Evolutionary conservation across 1,139 yeast species (phyloP).

Genomic region (Geotrichum armillariae): DNA sequence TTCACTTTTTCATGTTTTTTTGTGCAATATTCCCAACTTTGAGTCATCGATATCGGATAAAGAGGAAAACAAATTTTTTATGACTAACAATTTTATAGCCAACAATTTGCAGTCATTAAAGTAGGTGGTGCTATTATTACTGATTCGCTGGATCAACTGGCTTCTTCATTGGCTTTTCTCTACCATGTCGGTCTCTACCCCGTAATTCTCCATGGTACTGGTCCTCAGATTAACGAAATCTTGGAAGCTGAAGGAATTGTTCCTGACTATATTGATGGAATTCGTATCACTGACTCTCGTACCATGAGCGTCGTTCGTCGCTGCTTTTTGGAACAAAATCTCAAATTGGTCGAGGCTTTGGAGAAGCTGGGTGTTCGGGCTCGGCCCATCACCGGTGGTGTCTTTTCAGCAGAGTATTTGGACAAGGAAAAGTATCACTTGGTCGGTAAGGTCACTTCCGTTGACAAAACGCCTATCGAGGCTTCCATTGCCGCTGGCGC

Average conservation of each 20-base stretch:
- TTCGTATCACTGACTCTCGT: constrained; percentile 89
- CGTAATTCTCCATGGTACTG: constrained; percentile 95
- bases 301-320: constrained; percentile 96
- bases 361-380: constrained; percentile 98
- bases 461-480: constrained; percentile 88
- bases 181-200: constrained; percentile 98
- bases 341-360: constrained; percentile 90
- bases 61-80: constrained; percentile 4
- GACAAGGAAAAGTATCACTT: constrained; percentile 88
- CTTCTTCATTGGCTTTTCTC: constrained; percentile 91
- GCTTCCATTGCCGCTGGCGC: constrained; percentile 97
- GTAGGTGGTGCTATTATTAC: constrained; percentile 99
- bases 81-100: constrained; percentile 52
- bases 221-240: constrained; percentile 95
- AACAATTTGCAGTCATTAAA: constrained; percentile 96
- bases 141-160: constrained; percentile 87
- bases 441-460: constrained; percentile 86
- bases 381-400: constrained; percentile 98
- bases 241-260: constrained; percentile 93
- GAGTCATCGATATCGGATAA: constrained; percentile 11
- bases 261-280: constrained; percentile 95
- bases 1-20: neutral
- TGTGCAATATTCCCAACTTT: neutral
- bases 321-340: constrained; percentile 92
- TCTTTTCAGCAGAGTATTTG: constrained; percentile 88